These are phyloP conservation scores for Ceratocystis cubensis DNA, from an alignment of 2,329 filamentous ascomycete genomes.

Conservation along the genomic window DNA sequence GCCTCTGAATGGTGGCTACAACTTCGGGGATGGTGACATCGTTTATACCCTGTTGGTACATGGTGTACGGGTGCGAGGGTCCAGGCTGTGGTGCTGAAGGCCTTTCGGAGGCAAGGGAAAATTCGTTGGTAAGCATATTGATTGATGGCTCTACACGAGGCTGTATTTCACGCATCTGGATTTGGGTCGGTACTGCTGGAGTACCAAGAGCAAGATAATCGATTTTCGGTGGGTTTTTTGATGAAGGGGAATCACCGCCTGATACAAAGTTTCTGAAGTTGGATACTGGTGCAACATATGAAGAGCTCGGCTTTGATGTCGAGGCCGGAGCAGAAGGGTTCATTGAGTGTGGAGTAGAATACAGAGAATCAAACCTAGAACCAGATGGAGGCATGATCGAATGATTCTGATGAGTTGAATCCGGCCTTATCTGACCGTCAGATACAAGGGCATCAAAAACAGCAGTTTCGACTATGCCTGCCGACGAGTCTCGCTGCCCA, in stretches of 20 bases:
- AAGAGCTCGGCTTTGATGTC: neutral
- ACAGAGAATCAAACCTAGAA: neutral
- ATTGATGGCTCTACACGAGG: neutral
- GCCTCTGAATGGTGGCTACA: neutral
- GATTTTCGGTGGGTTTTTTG: slow-evolving; percentile 15
- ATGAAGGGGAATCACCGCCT: slow-evolving; percentile 5
- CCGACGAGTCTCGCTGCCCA: slow-evolving; percentile 9
- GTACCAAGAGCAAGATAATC: slow-evolving; percentile 16
- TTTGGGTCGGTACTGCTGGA: neutral
- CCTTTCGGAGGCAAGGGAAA: slow-evolving; percentile 17
- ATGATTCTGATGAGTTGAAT: slow-evolving; percentile 3
- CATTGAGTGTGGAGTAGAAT: neutral
- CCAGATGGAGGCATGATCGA: slow-evolving; percentile 1
- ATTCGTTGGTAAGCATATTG: slow-evolving; percentile 11
- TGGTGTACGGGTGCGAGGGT: slow-evolving; percentile 21
- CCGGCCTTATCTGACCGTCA: slow-evolving; percentile 14
- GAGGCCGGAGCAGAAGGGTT: neutral
- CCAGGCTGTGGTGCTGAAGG: slow-evolving; percentile 12
- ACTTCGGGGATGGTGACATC: slow-evolving; percentile 8
- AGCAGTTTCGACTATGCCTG: slow-evolving; percentile 5
- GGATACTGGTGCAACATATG: neutral
- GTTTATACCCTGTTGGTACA: slow-evolving; percentile 20
- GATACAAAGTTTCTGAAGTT: slow-evolving; percentile 2
- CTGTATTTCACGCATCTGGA: neutral
- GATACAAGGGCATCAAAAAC: slow-evolving; percentile 20